Conservation (phyloP, 2,329 filamentous ascomycete species). For the Fusarium albosuccineum region DNA sequence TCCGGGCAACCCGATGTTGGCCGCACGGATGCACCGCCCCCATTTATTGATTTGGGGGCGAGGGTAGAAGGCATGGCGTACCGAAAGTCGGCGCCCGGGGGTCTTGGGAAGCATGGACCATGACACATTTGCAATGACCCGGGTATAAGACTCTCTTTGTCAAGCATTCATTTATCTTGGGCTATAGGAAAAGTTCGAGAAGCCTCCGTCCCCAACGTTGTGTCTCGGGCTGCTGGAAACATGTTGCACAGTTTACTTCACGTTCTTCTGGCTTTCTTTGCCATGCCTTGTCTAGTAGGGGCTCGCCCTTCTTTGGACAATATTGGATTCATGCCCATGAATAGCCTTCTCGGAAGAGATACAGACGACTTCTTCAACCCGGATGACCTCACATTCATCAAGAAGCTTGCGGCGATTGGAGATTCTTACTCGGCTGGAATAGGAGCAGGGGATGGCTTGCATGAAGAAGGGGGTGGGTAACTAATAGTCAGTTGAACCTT, state of each 20-base stretch:
- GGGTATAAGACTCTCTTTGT: no score
- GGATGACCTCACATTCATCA: neutral
- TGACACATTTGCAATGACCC: no score
- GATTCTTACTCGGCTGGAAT: constrained; percentile 36
- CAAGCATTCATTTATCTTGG: no score
- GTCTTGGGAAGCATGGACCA: no score
- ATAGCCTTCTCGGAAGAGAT: neutral
- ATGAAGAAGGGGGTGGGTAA: neutral
- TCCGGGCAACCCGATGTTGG: no score
- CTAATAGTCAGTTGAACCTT: neutral
- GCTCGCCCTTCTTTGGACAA: neutral
- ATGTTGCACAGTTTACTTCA: neutral
- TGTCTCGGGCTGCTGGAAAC: neutral
- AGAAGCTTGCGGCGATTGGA: constrained; percentile 21
- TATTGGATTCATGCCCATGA: neutral
- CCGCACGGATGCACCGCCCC: no score
- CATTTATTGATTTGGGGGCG: no score
- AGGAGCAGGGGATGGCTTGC: constrained; percentile 21
- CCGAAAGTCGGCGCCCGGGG: no score
- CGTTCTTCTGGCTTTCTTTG: neutral
- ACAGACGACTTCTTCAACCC: neutral
- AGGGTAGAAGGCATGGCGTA: no score
- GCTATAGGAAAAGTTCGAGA: no score
- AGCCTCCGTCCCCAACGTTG: neutral
- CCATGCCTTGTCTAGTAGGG: neutral